Percentiles rank a stretch among this genome's conserved stretches.
Conservation (phyloP, 768 basidiomycete genomes). For the Agrocybe chaxingu region DNA sequence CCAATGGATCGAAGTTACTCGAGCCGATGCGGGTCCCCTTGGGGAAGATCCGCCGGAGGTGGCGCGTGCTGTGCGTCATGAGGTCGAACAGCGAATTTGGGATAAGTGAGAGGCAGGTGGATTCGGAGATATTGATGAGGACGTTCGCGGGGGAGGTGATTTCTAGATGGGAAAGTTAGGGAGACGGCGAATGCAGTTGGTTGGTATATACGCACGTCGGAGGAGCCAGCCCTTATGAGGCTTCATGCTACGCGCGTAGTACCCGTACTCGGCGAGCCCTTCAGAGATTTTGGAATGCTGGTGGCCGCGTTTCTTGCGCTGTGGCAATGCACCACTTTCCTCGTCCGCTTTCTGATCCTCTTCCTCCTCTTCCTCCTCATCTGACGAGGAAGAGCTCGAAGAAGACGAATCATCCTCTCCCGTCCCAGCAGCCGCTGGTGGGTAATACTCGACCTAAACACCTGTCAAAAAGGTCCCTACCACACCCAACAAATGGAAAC, state of each 20-base stretch:
- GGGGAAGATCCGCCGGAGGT: conserved; percentile 58
- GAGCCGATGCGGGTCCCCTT: conserved; percentile 54
- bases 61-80: conserved; percentile 35
- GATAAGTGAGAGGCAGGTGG: conserved; percentile 36
- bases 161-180: conserved; percentile 19
- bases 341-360: conserved; percentile 15
- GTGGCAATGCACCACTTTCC: conserved; percentile 8
- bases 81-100: conserved; percentile 33
- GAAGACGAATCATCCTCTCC: conserved; percentile 21
- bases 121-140: conserved; percentile 62
- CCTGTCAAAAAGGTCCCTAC: neutral
- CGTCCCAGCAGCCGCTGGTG: conserved; percentile 22
- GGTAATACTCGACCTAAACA: conserved; percentile 54
- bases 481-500: neutral
- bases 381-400: conserved; percentile 19
- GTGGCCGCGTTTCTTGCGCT: conserved; percentile 11
- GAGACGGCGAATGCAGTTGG: neutral
- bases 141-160: conserved; percentile 43
- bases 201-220: conserved; percentile 26
- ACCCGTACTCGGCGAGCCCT: conserved; percentile 51
- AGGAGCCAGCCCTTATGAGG: conserved; percentile 49
- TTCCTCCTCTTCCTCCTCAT: conserved; percentile 21
- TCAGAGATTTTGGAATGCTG: conserved; percentile 37
- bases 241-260: conserved; percentile 63
- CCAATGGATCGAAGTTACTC: conserved; percentile 49